Conservation (phyloP, 495 filamentous ascomycete species). For the Extremus antarcticus region DNA sequence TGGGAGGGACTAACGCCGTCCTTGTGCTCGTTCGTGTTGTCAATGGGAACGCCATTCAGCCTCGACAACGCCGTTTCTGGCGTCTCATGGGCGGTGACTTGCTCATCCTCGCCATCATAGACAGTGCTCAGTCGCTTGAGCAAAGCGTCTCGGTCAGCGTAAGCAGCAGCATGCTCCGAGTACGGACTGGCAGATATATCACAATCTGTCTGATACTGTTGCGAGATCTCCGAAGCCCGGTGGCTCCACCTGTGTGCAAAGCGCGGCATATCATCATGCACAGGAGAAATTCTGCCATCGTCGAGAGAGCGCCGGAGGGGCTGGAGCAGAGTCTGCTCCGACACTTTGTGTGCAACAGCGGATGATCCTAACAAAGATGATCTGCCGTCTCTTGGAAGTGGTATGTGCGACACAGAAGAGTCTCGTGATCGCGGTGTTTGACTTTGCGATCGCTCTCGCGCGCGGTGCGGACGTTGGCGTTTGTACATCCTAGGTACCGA, state of each 20-base stretch:
- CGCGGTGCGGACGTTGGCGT: neutral
- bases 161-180: neutral
- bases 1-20: neutral
- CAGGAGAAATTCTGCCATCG: conserved; percentile 4
- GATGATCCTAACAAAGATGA: neutral
- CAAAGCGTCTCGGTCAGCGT: neutral
- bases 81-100: neutral
- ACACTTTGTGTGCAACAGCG: neutral
- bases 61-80: conserved; percentile 13
- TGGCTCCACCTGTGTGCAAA: conserved; percentile 16
- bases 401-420: neutral
- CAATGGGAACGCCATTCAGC: conserved; percentile 5
- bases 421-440: neutral
- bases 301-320: neutral
- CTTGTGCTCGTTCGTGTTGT: neutral
- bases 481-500: neutral
- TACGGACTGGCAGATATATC: conserved; percentile 13
- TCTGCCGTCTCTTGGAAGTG: neutral
- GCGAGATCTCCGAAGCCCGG: conserved; percentile 12
- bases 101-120: conserved; percentile 8
- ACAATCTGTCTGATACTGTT: conserved; percentile 7
- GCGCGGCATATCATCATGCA: conserved; percentile 1
- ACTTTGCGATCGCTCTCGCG: neutral
- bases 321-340: conserved; percentile 2
- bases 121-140: conserved; percentile 12